A percentile compares a stretch with the other conserved stretches of the same genome.
Evolutionary conservation across 768 basidiomycete species (phyloP).

Genomic region (Gloeophyllum trabeum): DNA sequence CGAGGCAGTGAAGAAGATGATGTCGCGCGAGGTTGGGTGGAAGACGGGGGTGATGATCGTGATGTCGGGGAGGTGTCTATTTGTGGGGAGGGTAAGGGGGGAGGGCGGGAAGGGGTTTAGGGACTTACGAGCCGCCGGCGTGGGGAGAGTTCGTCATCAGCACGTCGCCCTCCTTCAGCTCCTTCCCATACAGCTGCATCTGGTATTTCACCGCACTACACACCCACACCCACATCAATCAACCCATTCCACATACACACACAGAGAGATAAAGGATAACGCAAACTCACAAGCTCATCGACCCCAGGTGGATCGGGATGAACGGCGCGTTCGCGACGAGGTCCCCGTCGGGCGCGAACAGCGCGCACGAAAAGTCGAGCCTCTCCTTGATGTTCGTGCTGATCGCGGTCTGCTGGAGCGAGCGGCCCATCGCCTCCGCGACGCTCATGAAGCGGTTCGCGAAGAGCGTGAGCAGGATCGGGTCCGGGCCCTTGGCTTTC

Average conservation of each 20-base stretch:
- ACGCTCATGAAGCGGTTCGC: slow-evolving; percentile 98
- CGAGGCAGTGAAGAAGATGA: slow-evolving; percentile 90
- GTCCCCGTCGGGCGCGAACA: slow-evolving; percentile 92
- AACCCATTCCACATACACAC: too few species aligned
- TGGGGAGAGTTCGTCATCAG: slow-evolving; percentile 87
- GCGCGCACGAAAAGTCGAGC: slow-evolving; percentile 88
- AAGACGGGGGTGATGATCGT: slow-evolving; percentile 94
- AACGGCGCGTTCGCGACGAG: slow-evolving; percentile 92
- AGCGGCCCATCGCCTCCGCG: slow-evolving; percentile 91
- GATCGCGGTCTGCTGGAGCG: slow-evolving; percentile 83
- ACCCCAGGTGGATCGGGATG: slow-evolving; percentile 78
- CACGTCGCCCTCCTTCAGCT: slow-evolving; percentile 83
- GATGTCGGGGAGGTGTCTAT: slow-evolving; percentile 72
- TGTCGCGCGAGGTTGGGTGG: slow-evolving; percentile 44
- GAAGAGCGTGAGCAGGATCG: slow-evolving; percentile 83
- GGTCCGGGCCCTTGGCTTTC: slow-evolving; percentile 44
- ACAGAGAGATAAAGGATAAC: neutral
- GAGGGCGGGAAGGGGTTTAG: slow-evolving; percentile 3
- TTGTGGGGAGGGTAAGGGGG: slow-evolving; percentile 4
- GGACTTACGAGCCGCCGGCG: slow-evolving; percentile 76
- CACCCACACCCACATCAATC: slow-evolving; percentile 1
- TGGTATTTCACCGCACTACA: slow-evolving; percentile 80
- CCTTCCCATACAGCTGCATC: slow-evolving; percentile 62
- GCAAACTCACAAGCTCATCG: slow-evolving; percentile 76
- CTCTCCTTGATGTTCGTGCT: slow-evolving; percentile 95